Base-by-base conservation (phyloP, 495 filamentous ascomycete genomes). In the Neurospora terricola region DNA sequence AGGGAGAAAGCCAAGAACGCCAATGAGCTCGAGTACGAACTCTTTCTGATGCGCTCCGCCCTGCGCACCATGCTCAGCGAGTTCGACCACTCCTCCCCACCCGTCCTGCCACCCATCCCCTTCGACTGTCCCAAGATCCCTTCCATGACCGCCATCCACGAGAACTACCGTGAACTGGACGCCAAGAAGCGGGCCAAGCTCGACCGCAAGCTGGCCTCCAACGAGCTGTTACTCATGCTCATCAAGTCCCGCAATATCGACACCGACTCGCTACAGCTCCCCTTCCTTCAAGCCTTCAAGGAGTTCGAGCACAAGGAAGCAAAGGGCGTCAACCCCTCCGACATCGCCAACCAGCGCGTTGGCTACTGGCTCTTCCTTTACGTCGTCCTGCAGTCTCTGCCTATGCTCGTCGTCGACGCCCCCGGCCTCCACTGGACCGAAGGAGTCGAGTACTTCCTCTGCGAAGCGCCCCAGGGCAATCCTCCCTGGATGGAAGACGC, bases 301-400 rank as follows among this genome's bases (percentile, higher is more conserved):
- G 89, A 91, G 38, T 95, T 97, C 75, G 96, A 98, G 82, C 83
- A 87, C 14, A 91, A 91, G 59, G 89, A 89, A 59, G 91, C 91
- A 8, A 87, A 88, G 71, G 88, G 90, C n/a, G 92, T 90, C 77
- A 88, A 85, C 38, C 81, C 92, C 5, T 86, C 90, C 10, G 93
- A 97, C 71, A 83, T 98, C 9, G 82, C 84, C 23, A 92, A 97
- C 76, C 86, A 93, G 72, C 89, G 96, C 34, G 87, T 90, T 40
- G 96, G 96, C 21, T 89, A 94, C 78, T 99, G 96, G 96, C 87
- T 99, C 54, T 97, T 99, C 86, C 84, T 98, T 62, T 98, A 99
- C 80, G 92, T 91, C 34, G 89, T 97, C 16, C 85, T 98, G 14
- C 94, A 99, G 81, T 90, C 93, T 1, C 88, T 98, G 16, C 96